Evolutionary conservation across 345 rosid genomes (phyloP).

Genomic region (Eucalyptus shirleyi): DNA sequence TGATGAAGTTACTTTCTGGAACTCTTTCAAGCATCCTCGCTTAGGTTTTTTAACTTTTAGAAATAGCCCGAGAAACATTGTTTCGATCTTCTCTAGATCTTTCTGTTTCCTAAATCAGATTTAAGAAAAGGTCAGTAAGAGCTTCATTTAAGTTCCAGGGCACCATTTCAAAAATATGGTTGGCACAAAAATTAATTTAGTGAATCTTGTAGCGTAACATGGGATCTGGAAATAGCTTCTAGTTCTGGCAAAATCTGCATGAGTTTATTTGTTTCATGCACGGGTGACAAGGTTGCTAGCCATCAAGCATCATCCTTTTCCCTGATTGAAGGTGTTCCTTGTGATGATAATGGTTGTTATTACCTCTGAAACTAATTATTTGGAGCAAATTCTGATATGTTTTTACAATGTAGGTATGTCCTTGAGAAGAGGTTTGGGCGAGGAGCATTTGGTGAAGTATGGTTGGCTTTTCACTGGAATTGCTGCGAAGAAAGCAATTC

Average conservation of each 20-base stretch:
- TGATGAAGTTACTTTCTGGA: background rate
- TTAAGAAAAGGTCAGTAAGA: background rate
- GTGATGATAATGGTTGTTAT: background rate
- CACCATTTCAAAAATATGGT: background rate
- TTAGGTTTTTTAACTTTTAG: background rate
- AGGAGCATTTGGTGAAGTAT: conserved; percentile 93
- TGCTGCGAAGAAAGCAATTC: conserved; percentile 38
- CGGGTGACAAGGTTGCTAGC: background rate
- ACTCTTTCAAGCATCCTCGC: background rate
- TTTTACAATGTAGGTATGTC: conserved; percentile 42
- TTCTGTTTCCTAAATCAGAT: background rate
- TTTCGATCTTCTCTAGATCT: background rate
- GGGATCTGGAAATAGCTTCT: background rate
- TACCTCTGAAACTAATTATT: background rate
- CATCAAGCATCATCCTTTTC: background rate
- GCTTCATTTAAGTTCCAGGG: background rate
- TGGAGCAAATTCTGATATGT: background rate
- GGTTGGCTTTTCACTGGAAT: conserved; percentile 87
- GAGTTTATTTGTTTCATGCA: background rate
- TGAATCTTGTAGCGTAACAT: background rate
- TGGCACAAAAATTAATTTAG: background rate
- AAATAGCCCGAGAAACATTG: background rate
- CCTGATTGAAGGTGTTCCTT: background rate
- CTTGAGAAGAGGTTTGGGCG: conserved; percentile 84
- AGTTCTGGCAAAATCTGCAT: background rate